These are phyloP conservation scores for Globisporangium irregulare DNA, from an alignment of 352 stramenopile genomes.

Conservation along the genomic window DNA sequence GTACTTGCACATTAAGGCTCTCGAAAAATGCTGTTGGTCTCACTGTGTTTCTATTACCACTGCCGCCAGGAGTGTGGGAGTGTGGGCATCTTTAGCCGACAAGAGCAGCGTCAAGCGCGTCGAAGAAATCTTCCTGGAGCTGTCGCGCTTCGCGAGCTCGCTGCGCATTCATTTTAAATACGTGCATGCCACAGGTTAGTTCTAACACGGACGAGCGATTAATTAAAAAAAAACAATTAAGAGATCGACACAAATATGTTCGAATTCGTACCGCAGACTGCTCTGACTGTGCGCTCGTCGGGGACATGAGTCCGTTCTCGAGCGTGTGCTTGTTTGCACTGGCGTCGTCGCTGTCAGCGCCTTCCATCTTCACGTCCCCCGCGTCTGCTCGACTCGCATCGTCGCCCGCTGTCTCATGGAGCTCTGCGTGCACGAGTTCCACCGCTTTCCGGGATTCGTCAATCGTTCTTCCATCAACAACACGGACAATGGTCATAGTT, in stretches of 20 bases:
- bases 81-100: slow-evolving; percentile 8
- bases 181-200: background rate
- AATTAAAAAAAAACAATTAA: too few species aligned
- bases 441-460: slow-evolving; percentile 61
- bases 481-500: background rate
- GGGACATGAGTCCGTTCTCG: slow-evolving; percentile 16
- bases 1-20: too few species aligned
- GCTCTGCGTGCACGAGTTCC: slow-evolving; percentile 53
- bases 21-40: too few species aligned
- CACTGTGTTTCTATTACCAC: too few species aligned
- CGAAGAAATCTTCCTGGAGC: slow-evolving; percentile 69
- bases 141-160: slow-evolving; percentile 41
- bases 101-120: slow-evolving; percentile 46
- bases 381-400: slow-evolving; percentile 27
- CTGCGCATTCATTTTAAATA: slow-evolving; percentile 6
- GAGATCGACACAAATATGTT: background rate
- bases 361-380: slow-evolving; percentile 28
- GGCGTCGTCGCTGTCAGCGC: slow-evolving; percentile 18
- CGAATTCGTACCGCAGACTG: slow-evolving; percentile 32
- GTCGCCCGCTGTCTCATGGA: slow-evolving; percentile 46
- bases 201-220: background rate
- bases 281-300: slow-evolving; percentile 25
- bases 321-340: slow-evolving; percentile 10
- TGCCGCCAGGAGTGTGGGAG: too few species aligned
- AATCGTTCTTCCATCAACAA: slow-evolving; percentile 36